Evolutionary conservation across 768 basidiomycete species (phyloP), one percentile per base, ranked within the genome.

Genomic region (Asterophora lycoperdoides): DNA sequence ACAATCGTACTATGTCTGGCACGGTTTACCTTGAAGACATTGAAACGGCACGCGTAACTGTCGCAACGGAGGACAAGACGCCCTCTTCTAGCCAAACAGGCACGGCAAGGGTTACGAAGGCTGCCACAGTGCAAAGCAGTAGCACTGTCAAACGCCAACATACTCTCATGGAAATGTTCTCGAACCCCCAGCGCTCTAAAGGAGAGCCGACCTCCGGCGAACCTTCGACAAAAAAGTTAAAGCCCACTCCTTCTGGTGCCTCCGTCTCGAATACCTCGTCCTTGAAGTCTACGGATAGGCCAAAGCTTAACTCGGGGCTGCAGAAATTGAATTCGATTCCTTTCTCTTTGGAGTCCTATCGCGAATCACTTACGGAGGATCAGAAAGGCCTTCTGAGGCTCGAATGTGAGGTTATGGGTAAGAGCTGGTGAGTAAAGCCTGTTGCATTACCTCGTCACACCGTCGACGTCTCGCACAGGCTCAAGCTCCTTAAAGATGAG

Each of bases 341-440:
- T 8, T 87, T 89, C 63, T 86, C 84, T 23, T 52, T 78, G 55
- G 70, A 68, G 9, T 73, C 70, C 20, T 89, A 74, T 57, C 55
- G 68, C 34, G 75, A 73, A 3, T 74, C 78, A 4, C 62, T 88
- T 41, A 70, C 77, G 8, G 79, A 81, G 15, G 78, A 85, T 45
- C 73, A 83, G 56, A 77, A 67, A 45, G 62, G 70, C 14, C 66
- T 89, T 13, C 74, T 92, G 32, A 63, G 67, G 34, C 76, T 92
- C 17, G 89, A 91, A 63, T 81, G 79, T 56, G 79, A 84, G 36
- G 76, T 75, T n/a, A 78, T 91, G 76, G 81, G 83, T 17, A 80
- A 79, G 62, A 83, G 81, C 56, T 88, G 86, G 86, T 83, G 56
- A 51, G 76, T 59, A 36, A 36, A 43, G 45, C 44, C 28, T 40